Evolutionary conservation across 805 yeast species (phyloP), one percentile per base, ranked within the genome.

Genomic region (Starmerella sirachaensis): DNA sequence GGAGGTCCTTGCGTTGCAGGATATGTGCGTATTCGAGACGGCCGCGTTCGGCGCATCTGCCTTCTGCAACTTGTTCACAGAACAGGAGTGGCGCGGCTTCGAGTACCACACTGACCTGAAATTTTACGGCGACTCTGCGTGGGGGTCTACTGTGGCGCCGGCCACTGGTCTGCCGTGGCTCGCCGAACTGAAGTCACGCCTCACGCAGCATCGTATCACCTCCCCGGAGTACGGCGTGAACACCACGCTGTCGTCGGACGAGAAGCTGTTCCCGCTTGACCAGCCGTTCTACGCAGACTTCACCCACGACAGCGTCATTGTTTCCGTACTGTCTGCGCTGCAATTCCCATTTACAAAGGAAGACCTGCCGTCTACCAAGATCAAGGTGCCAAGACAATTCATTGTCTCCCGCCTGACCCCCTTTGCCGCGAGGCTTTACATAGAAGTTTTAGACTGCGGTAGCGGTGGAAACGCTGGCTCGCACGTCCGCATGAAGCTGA

Each of bases 1-100:
- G 25, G 88, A 82, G 50, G 69, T 75, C 18, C 58, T 55, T 29
- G 58, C 56, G 18, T 50, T 81, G 45, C 74, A 78, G 50, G 62
- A 65, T 10, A 67, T 74, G 59, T 81, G 93, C 59, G 85, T 82
- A 3, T 82, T 66, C 54, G 93, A 82, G 58, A 59, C 79, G 31
- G 80, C 79, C 39, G 79, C 73, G 8, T 65, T 64, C 40, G 93
- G 91, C 8, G 55, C 59, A 38, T 78, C 91, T 12, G 66, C 68
- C 23, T 72, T 80, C 45, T 81, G 93, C 58, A 65, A 66, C 26
- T 64, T 78, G 22, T 74, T 82, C 59, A 76, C 83, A 29, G 67
- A 67, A 48, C 74, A 74, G 18, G 88, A 81, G 43, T 76, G 73
- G 63, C 59, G 77, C 35, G 70, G 68, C 25, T 69, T 67, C 48